phyloP scores from a whole-genome alignment of 441 rosid species.

The Daphne laureola region DNA sequence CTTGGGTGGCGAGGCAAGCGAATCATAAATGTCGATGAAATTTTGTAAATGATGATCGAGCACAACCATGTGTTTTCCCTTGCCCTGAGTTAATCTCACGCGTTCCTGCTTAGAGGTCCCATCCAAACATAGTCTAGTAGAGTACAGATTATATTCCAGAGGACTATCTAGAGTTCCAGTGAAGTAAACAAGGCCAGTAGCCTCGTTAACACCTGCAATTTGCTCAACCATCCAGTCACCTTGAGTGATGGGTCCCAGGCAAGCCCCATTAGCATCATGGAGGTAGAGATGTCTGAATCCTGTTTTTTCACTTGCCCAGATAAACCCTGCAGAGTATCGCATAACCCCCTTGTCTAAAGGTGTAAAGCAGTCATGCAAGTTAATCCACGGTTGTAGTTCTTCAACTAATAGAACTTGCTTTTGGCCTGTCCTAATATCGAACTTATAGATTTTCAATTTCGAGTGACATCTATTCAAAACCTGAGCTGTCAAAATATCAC shows the following conservation, averaged over 20 bases:
- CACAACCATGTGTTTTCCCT: slow-evolving; percentile 78
- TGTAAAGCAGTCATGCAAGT: slow-evolving; percentile 85
- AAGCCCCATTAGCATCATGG: slow-evolving; percentile 58
- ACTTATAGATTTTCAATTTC: slow-evolving; percentile 54
- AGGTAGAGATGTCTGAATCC: slow-evolving; percentile 90
- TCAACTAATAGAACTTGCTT: slow-evolving; percentile 55
- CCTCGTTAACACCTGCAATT: slow-evolving; percentile 80
- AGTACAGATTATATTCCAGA: slow-evolving; percentile 67
- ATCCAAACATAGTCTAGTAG: slow-evolving; percentile 38
- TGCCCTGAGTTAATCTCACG: slow-evolving; percentile 64
- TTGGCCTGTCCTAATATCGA: slow-evolving; percentile 67
- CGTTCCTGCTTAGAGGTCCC: slow-evolving; percentile 32
- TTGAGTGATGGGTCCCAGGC: slow-evolving; percentile 72
- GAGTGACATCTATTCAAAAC: slow-evolving; percentile 74
- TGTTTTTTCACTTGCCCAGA: slow-evolving; percentile 90
- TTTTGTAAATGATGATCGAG: slow-evolving; percentile 80
- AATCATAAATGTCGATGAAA: slow-evolving; percentile 83
- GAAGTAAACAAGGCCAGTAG: slow-evolving; percentile 56
- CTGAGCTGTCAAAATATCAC: slow-evolving; percentile 62
- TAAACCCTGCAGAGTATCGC: slow-evolving; percentile 64
- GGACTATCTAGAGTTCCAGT: slow-evolving; percentile 88
- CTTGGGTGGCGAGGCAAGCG: slow-evolving; percentile 67
- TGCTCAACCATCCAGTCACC: slow-evolving; percentile 98
- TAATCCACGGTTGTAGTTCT: slow-evolving; percentile 70
- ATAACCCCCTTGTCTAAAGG: slow-evolving; percentile 58